Conservation (phyloP, 1,284 basidiomycete species). For the Rhodotorula mucilaginosa region DNA sequence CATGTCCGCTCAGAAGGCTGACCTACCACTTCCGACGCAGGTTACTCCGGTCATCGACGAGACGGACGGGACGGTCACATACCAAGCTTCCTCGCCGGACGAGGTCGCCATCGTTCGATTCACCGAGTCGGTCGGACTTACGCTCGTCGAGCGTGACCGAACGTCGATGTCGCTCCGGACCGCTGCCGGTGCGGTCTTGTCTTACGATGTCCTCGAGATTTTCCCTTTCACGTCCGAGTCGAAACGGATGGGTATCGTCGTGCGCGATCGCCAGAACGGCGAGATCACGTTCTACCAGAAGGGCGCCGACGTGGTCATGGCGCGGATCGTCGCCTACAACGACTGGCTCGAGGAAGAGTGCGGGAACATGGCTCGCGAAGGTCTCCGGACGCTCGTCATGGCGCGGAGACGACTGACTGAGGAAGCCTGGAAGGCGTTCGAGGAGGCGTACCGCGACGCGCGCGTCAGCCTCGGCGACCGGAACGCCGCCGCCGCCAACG, state of each 20-base stretch:
- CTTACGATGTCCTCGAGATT: conserved; percentile 84
- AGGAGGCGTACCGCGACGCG: conserved; percentile 71
- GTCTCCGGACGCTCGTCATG: conserved; percentile 88
- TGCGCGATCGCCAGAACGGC: conserved; percentile 70
- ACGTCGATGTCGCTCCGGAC: conserved; percentile 76
- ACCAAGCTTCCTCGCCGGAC: conserved; percentile 97
- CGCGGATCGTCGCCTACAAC: conserved; percentile 87
- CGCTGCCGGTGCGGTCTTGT: conserved; percentile 61
- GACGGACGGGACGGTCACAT: conserved; percentile 80
- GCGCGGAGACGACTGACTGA: conserved; percentile 73
- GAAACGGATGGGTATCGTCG: conserved; percentile 97
- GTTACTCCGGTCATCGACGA: conserved; percentile 86
- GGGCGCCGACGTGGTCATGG: conserved; percentile 97
- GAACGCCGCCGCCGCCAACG: conserved; percentile 71
- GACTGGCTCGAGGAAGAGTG: conserved; percentile 99
- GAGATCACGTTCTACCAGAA: conserved; percentile 92
- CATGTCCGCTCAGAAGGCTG: not conserved
- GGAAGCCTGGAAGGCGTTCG: conserved; percentile 72
- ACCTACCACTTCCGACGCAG: conserved; percentile 51
- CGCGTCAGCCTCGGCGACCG: conserved; percentile 73
- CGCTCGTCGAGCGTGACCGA: conserved; percentile 81
- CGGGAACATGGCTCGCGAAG: conserved; percentile 97
- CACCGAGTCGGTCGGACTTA: conserved; percentile 92
- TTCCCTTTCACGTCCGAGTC: conserved; percentile 98
- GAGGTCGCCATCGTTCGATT: conserved; percentile 99